phyloP scores from a whole-genome alignment of 129 eudicot species.

The Helichrysum umbraculigerum region DNA sequence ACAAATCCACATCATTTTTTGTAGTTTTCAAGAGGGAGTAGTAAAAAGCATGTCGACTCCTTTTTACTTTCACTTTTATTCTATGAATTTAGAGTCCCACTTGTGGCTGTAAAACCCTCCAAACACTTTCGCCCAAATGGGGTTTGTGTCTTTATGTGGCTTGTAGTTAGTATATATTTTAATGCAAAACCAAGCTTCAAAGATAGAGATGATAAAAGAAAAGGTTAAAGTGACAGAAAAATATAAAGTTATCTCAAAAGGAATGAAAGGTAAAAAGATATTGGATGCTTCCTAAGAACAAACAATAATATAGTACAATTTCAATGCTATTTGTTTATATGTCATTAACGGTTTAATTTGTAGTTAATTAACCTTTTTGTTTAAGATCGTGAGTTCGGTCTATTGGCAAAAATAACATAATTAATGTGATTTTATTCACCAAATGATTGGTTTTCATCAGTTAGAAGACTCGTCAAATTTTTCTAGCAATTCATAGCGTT shows the following conservation, averaged over 20 bases:
- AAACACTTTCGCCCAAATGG: conserved; percentile 34
- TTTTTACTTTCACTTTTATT: conserved; percentile 4
- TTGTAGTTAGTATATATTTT: conserved; percentile 28
- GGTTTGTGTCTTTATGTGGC: conserved; percentile 30
- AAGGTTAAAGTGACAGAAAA: conserved; percentile 16
- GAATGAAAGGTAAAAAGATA: conserved; percentile 32
- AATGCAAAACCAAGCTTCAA: conserved; percentile 26
- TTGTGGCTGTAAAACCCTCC: conserved; percentile 27
- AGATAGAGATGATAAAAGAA: conserved; percentile 22
- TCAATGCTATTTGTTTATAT: conserved; percentile 2
- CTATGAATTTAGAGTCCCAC: conserved; percentile 28
- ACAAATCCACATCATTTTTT: conserved; percentile 4
- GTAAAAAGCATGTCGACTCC: conserved; percentile 23
- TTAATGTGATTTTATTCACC: too few species aligned
- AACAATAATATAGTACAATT: conserved; percentile 7
- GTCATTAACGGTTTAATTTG: neutral
- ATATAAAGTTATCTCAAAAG: conserved; percentile 28
- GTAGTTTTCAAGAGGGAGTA: conserved; percentile 15
- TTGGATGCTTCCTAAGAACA: conserved; percentile 22
- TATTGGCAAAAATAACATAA: too few species aligned
- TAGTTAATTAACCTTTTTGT: neutral
- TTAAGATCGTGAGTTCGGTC: too few species aligned
- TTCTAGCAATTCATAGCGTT: too few species aligned
- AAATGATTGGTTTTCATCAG: too few species aligned
- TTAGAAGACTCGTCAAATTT: too few species aligned